phyloP scores from a whole-genome alignment of 2,329 filamentous ascomycete species.

The Curvularia sp. region DNA sequence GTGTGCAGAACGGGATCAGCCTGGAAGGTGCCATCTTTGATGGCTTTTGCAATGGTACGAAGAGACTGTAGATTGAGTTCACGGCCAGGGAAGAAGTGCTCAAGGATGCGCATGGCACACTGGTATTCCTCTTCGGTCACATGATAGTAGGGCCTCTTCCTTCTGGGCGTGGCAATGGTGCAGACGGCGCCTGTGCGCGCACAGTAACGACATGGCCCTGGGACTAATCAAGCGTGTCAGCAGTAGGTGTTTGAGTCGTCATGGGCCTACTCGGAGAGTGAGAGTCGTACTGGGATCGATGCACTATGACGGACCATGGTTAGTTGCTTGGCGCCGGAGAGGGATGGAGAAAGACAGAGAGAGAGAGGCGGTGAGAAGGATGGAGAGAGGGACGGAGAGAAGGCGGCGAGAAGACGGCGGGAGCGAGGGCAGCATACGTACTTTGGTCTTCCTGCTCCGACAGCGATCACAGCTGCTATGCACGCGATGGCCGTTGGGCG shows the following conservation, averaged over 20 bases:
- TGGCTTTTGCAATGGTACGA: constrained; percentile 44
- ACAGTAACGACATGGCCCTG: constrained; percentile 50
- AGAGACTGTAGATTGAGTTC: constrained; percentile 47
- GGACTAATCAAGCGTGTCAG: constrained; percentile 41
- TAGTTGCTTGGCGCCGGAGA: constrained; percentile 34
- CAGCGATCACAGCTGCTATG: constrained; percentile 51
- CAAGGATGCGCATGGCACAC: constrained; percentile 48
- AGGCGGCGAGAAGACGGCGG: neutral
- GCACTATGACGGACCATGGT: constrained; percentile 36
- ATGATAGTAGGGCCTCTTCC: constrained; percentile 51
- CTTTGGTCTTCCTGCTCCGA: constrained; percentile 50
- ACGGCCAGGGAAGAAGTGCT: constrained; percentile 48
- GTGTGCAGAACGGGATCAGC: constrained; percentile 34
- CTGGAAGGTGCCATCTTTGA: constrained; percentile 41
- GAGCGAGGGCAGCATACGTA: constrained; percentile 16
- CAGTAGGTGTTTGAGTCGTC: constrained; percentile 4
- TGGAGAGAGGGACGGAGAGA: neutral
- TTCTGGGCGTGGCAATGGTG: constrained; percentile 46
- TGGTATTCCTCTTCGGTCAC: constrained; percentile 52
- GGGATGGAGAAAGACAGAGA: neutral
- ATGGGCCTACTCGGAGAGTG: constrained; percentile 9
- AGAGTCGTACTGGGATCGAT: constrained; percentile 48
- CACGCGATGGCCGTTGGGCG: constrained; percentile 43
- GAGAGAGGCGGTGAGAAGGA: neutral
- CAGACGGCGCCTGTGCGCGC: constrained; percentile 47